Percentiles rank a stretch among this genome's conserved stretches.
Conservation (phyloP, 306 rosid genomes). For the Styphnolobium japonicum region DNA sequence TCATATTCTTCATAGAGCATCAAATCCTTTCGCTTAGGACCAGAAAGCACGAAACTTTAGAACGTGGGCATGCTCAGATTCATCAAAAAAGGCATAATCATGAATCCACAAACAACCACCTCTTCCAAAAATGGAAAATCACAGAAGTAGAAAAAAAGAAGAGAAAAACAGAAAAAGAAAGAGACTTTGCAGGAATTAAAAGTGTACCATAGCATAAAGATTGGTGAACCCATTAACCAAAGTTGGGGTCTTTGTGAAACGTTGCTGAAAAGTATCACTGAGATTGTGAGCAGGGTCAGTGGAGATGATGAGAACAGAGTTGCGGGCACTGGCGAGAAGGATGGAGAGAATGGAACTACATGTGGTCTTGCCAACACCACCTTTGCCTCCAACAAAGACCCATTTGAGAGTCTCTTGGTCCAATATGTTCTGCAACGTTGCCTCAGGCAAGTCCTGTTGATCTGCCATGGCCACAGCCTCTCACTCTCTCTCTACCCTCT, state of each 20-base stretch:
- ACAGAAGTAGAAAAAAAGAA: not conserved
- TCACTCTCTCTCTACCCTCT: not conserved
- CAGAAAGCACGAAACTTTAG: not conserved
- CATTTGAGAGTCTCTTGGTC: constrained; percentile 65
- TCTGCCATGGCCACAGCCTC: constrained; percentile 15
- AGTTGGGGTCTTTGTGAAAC: constrained; percentile 67
- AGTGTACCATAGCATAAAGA: constrained; percentile 64
- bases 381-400: constrained; percentile 81
- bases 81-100: not conserved
- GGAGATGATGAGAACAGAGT: constrained; percentile 70
- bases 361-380: constrained; percentile 76
- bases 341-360: constrained; percentile 71
- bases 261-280: constrained; percentile 76
- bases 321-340: constrained; percentile 57
- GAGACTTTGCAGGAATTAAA: not conserved
- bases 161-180: no score
- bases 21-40: not conserved
- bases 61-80: not conserved
- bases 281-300: constrained; percentile 85
- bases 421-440: constrained; percentile 57
- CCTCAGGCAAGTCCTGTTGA: constrained; percentile 43
- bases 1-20: not conserved
- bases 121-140: not conserved
- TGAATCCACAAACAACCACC: not conserved
- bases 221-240: constrained; percentile 69